Percentiles rank a stretch among this genome's conserved stretches.
phyloP scores from a whole-genome alignment of 371 early-diverging fungal genomes.

The Mortierella sp. region DNA sequence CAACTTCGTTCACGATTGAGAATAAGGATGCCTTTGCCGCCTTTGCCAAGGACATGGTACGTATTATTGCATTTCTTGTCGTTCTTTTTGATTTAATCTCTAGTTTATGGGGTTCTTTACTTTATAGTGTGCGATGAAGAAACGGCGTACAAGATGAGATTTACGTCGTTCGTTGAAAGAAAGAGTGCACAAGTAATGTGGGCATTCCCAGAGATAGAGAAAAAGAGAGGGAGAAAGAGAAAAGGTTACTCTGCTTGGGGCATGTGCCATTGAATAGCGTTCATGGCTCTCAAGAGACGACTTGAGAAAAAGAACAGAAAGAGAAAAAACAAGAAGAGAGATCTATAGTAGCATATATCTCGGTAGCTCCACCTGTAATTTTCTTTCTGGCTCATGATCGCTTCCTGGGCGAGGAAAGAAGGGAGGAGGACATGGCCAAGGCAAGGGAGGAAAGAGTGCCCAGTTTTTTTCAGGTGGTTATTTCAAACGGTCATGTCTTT shows the following conservation, averaged over 20 bases:
- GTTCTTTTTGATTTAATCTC: not conserved
- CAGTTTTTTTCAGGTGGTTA: not conserved
- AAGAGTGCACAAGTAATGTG: not conserved
- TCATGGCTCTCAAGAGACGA: constrained; percentile 15
- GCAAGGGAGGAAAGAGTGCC: not conserved
- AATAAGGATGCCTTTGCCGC: constrained; percentile 84
- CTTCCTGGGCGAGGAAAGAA: not conserved
- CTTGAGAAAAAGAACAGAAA: not conserved
- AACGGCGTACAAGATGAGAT: not conserved
- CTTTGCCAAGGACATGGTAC: constrained; percentile 83
- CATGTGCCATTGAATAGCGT: constrained; percentile 11
- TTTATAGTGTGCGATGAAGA: not conserved
- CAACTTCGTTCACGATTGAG: constrained; percentile 67
- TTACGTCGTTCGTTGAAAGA: not conserved
- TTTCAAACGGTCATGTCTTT: too few species aligned
- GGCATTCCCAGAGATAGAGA: not conserved
- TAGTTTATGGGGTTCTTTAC: not conserved
- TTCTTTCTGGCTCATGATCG: too few species aligned
- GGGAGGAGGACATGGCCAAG: not conserved
- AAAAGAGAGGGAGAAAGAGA: not conserved
- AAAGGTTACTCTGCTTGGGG: not conserved
- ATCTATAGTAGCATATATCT: not conserved
- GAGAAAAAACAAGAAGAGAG: not conserved
- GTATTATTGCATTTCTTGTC: not conserved
- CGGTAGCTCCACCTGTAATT: not conserved